These are phyloP conservation scores for Chlorella sp. DNA, from an alignment of 139 green algal species.

Conservation along the genomic window DNA sequence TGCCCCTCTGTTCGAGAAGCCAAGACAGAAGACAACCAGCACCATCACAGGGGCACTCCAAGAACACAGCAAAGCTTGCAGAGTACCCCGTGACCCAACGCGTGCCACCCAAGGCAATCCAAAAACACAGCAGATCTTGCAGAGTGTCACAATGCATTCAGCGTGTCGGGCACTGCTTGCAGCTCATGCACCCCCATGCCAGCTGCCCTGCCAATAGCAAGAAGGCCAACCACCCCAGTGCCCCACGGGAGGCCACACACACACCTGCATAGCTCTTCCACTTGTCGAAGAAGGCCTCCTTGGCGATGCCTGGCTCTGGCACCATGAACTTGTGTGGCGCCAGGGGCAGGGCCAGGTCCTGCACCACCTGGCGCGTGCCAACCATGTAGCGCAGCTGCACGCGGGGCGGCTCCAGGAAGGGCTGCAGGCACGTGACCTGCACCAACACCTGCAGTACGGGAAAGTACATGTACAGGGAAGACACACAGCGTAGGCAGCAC, in stretches of 20 bases:
- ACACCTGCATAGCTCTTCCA: slow-evolving; percentile 62
- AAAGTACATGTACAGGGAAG: too few species aligned
- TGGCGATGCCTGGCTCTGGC: slow-evolving; percentile 45
- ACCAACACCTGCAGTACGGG: slow-evolving; percentile 1
- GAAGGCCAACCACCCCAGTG: too few species aligned
- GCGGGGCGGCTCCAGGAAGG: background rate
- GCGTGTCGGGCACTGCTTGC: too few species aligned
- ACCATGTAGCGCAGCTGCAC: background rate
- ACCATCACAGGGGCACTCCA: too few species aligned
- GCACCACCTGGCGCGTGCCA: background rate
- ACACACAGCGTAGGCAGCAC: too few species aligned
- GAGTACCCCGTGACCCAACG: too few species aligned
- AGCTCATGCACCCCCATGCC: too few species aligned
- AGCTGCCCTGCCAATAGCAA: too few species aligned
- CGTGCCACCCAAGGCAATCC: too few species aligned
- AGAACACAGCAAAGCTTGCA: too few species aligned
- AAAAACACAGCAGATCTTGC: too few species aligned
- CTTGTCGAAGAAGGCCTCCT: slow-evolving; percentile 69
- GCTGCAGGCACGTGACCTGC: background rate
- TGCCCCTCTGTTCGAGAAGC: background rate
- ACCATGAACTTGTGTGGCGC: slow-evolving; percentile 63
- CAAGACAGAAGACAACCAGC: background rate
- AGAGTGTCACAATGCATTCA: too few species aligned
- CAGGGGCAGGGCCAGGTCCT: slow-evolving; percentile 55
- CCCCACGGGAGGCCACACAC: background rate